phyloP scores from a whole-genome alignment of 306 rosid genomes.

The Begonia masoniana region DNA sequence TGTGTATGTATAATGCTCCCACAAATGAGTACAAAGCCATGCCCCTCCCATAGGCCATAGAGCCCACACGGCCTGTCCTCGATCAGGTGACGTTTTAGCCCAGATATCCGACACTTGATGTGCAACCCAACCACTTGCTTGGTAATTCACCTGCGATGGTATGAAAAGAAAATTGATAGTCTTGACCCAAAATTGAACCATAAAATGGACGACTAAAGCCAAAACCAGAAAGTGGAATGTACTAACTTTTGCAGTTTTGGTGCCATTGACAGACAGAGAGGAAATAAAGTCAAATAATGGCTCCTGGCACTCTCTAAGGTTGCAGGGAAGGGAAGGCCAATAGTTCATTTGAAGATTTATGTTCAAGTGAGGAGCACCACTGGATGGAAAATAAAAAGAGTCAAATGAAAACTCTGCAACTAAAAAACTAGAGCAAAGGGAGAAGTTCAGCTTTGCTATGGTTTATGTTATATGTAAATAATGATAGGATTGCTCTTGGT shows the following conservation, averaged over 20 bases:
- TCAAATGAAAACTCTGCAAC: slow-evolving; percentile 16
- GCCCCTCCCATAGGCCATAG: slow-evolving; percentile 99
- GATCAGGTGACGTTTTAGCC: slow-evolving; percentile 89
- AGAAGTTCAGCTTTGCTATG: background rate
- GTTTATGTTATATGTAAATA: too few species aligned
- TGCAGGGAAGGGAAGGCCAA: slow-evolving; percentile 92
- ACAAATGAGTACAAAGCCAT: slow-evolving; percentile 78
- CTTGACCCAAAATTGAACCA: background rate
- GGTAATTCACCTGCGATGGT: slow-evolving; percentile 69
- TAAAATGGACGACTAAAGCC: slow-evolving; percentile 2
- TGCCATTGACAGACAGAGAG: slow-evolving; percentile 51
- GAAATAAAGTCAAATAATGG: slow-evolving; percentile 64
- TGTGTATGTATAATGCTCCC: slow-evolving; percentile 89
- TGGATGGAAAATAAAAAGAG: slow-evolving; percentile 20
- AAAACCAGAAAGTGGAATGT: slow-evolving; percentile 6
- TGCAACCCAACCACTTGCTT: slow-evolving; percentile 80
- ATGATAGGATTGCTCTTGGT: too few species aligned
- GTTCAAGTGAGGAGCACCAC: slow-evolving; percentile 93
- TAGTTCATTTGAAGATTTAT: slow-evolving; percentile 94
- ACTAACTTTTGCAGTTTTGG: slow-evolving; percentile 79
- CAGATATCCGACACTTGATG: slow-evolving; percentile 92
- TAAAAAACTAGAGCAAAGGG: background rate
- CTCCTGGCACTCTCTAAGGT: slow-evolving; percentile 83
- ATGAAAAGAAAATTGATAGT: background rate
- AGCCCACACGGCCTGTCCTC: slow-evolving; percentile 88